Evolutionary conservation across 768 basidiomycete species (phyloP), one percentile per base, ranked within the genome.

Genomic region (Rubroboletus pulcherrimus): DNA sequence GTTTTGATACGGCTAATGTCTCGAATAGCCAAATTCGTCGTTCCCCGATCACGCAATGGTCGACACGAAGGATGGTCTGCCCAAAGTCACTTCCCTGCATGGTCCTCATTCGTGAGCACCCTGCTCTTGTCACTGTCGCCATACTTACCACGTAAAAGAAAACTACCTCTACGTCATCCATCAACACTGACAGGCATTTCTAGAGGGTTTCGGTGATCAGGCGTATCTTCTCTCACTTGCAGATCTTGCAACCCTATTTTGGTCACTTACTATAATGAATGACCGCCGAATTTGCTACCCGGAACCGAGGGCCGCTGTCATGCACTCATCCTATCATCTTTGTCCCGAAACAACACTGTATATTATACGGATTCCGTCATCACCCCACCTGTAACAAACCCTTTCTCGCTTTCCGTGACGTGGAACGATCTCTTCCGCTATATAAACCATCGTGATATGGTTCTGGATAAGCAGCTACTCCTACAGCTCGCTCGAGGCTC

Each of bases 391-490:
- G 21, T 7, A 7, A 42, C 14, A 2, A 12, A 12, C 5, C n/a
- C 30, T 17, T 31, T n/a, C 12, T n/a, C 9, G 44, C n/a, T 19
- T 45, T 45, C 8, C 26, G 12, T 34, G 45, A 42, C 40, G 9
- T 42, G 21, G 29, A 14, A 14, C 39, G 31, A 31, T 26, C 7
- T 26, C 19, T 34, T 44, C 29, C 33, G 11, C 38, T 55, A 65
- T 66, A 70, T 60, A 68, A 57, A 60, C 38, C 15, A 29, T 29
- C 53, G 29, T 46, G 19, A 24, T 30, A 30, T 52, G 44, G 33
- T 2, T n/a, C 34, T 10, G 29, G 21, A 14, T 7, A 44, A 15
- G 19, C 15, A 46, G 46, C 42, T 33, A 43, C 47, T 38, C 45
- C 51, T 39, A 1, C 53, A 53, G 26, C 57, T 48, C 49, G 10